These are phyloP conservation scores for Tricholoma terreum DNA, from an alignment of 768 basidiomycete species.

Conservation along the genomic window DNA sequence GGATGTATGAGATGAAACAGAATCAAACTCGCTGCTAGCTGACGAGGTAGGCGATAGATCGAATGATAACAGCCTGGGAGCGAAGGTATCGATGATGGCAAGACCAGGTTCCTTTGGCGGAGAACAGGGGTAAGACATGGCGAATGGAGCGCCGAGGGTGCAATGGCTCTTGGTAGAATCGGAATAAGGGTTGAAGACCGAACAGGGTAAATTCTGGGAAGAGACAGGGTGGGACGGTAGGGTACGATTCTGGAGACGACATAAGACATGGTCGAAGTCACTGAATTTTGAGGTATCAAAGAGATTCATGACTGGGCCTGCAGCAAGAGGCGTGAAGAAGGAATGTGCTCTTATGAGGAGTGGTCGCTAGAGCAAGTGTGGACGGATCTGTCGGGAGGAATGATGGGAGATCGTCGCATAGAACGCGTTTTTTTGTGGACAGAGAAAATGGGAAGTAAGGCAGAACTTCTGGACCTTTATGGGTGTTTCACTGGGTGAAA, in stretches of 20 bases:
- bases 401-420: slow-evolving; percentile 32
- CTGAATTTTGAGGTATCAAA: slow-evolving; percentile 17
- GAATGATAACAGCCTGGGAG: slow-evolving; percentile 21
- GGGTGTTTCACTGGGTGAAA: not conserved
- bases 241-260: slow-evolving; percentile 17
- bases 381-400: slow-evolving; percentile 13
- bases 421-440: slow-evolving; percentile 6
- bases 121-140: slow-evolving; percentile 5
- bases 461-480: slow-evolving; percentile 9
- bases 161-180: slow-evolving; percentile 6
- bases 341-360: slow-evolving; percentile 21
- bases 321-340: slow-evolving; percentile 8
- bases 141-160: slow-evolving; percentile 13
- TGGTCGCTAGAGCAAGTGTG: slow-evolving; percentile 16
- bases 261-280: slow-evolving; percentile 15
- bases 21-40: slow-evolving; percentile 27
- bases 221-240: slow-evolving; percentile 11
- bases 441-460: not conserved
- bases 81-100: slow-evolving; percentile 23
- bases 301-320: slow-evolving; percentile 18
- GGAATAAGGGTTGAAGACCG: slow-evolving; percentile 1
- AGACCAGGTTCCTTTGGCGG: slow-evolving; percentile 5
- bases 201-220: slow-evolving; percentile 5
- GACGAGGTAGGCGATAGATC: slow-evolving; percentile 35
- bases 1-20: slow-evolving; percentile 17